Conservation (phyloP, 768 basidiomycete genomes). For the Cantharellus cinnabarinus region DNA sequence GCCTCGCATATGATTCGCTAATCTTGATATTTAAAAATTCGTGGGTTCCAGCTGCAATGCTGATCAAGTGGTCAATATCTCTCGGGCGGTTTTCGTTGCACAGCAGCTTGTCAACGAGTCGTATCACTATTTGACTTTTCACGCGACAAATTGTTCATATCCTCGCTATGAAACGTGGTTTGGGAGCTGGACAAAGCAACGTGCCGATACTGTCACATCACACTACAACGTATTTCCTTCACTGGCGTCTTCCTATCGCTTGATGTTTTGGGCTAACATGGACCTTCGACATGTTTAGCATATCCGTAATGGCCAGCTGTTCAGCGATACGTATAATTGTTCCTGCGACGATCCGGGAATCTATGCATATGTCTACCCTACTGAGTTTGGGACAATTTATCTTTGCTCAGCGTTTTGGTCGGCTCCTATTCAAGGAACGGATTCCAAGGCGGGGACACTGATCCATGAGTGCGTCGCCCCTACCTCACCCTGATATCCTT, state of each 20-base stretch:
- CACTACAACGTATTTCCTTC: background rate
- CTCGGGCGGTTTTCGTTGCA: too few species aligned
- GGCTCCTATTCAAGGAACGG: constrained; percentile 7
- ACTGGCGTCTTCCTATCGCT: too few species aligned
- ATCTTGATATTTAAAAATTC: too few species aligned
- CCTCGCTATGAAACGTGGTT: constrained; percentile 5
- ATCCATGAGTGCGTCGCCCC: constrained; percentile 2
- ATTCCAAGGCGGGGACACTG: constrained; percentile 7
- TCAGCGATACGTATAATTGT: constrained; percentile 7
- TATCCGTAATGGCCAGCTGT: background rate
- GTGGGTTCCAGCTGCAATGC: too few species aligned
- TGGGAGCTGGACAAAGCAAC: background rate
- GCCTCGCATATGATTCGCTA: too few species aligned
- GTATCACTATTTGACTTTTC: too few species aligned
- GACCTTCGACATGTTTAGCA: background rate
- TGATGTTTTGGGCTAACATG: too few species aligned
- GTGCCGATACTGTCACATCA: background rate
- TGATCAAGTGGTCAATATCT: too few species aligned
- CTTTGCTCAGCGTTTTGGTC: constrained; percentile 5
- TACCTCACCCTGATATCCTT: too few species aligned
- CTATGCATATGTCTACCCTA: constrained; percentile 7
- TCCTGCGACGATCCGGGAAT: constrained; percentile 4
- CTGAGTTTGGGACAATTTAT: constrained; percentile 2
- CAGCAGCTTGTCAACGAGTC: too few species aligned
- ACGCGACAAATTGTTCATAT: too few species aligned